A percentile compares a stretch with the other conserved stretches of the same genome.
Evolutionary conservation across 129 eudicot genomes (phyloP).

Genomic region (Silybum marianum): DNA sequence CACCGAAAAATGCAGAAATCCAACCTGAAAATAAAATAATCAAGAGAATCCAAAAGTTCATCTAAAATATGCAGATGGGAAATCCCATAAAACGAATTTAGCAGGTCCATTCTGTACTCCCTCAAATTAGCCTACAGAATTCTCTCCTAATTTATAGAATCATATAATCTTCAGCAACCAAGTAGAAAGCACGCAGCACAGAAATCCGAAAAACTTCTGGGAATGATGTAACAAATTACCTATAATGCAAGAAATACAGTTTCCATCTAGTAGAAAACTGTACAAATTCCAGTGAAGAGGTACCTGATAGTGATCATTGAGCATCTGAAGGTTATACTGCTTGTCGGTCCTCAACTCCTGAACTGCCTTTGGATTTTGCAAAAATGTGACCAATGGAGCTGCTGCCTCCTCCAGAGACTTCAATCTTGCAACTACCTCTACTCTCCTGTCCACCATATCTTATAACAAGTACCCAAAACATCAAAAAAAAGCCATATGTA

Average conservation of each 20-base stretch:
- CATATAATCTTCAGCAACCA: not conserved
- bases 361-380: constrained; percentile 89
- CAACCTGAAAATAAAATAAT: not conserved
- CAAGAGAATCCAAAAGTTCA: not conserved
- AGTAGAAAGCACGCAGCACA: not conserved
- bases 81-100: not conserved
- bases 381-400: constrained; percentile 79
- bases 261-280: not conserved
- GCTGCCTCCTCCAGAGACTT: constrained; percentile 96
- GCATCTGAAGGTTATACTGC: constrained; percentile 95
- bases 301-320: constrained; percentile 86
- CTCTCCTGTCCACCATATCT: constrained; percentile 99
- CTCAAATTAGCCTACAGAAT: not conserved
- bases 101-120: not conserved
- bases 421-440: constrained; percentile 86
- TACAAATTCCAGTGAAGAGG: not conserved
- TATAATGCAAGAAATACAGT: not conserved
- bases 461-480: constrained; percentile 12
- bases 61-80: not conserved
- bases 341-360: constrained; percentile 91
- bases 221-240: not conserved
- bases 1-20: not conserved
- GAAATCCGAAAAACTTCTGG: not conserved
- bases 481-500: not conserved
- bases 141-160: not conserved